A percentile compares a stretch with the other conserved stretches of the same genome.
These are phyloP conservation scores for Collybia mongolica DNA, from an alignment of 768 basidiomycete genomes.

Conservation along the genomic window DNA sequence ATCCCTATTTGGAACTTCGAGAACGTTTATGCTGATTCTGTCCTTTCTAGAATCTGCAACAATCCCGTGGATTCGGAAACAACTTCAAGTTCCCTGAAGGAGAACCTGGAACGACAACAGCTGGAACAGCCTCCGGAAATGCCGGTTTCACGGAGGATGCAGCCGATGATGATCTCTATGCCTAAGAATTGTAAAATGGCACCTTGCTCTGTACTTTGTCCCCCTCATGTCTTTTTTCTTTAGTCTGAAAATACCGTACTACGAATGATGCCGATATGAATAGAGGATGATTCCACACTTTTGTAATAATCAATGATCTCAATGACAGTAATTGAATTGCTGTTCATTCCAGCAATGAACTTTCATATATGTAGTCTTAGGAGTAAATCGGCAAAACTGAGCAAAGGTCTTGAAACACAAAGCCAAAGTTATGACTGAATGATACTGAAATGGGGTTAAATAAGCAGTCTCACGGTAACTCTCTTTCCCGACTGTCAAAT, in stretches of 20 bases:
- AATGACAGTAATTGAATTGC: neutral
- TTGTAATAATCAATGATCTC: neutral
- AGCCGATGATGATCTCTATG: slow-evolving; percentile 90
- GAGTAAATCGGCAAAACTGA: too few species aligned
- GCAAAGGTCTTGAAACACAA: slow-evolving; percentile 4
- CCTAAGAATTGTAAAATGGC: slow-evolving; percentile 38
- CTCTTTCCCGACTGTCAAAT: slow-evolving; percentile 5
- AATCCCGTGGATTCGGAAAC: slow-evolving; percentile 89
- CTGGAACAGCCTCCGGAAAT: slow-evolving; percentile 53
- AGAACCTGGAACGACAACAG: slow-evolving; percentile 36
- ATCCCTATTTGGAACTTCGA: slow-evolving; percentile 5
- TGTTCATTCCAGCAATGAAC: too few species aligned
- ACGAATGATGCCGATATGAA: neutral
- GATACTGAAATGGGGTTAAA: neutral
- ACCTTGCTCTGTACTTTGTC: too few species aligned
- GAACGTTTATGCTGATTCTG: slow-evolving; percentile 7
- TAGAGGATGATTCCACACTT: neutral
- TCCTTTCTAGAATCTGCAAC: slow-evolving; percentile 75
- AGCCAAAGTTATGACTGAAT: slow-evolving; percentile 6
- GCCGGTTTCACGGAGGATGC: slow-evolving; percentile 82
- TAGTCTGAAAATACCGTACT: neutral
- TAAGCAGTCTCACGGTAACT: neutral
- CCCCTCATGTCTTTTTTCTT: too few species aligned
- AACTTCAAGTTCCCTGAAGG: slow-evolving; percentile 98
- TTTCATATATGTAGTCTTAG: too few species aligned